phyloP scores from a whole-genome alignment of 2,329 filamentous ascomycete genomes.

The Penicillium sumatraense region DNA sequence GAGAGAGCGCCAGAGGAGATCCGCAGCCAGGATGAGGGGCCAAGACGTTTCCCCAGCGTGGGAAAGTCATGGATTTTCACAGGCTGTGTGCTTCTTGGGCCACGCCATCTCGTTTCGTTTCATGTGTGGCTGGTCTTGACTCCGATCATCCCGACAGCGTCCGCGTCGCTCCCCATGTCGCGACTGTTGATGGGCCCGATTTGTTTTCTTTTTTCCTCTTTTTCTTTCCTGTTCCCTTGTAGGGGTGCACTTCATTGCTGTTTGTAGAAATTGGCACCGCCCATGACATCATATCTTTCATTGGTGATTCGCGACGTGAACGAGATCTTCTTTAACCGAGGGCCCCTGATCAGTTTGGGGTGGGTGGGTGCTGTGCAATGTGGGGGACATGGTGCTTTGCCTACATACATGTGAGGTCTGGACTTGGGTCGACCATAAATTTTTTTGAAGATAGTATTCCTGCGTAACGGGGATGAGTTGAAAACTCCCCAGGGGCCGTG shows the following conservation, averaged over 20 bases:
- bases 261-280: constrained; percentile 8
- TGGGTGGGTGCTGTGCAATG: constrained; percentile 4
- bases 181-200: constrained; percentile 14
- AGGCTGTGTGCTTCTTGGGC: constrained; percentile 9
- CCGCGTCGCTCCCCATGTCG: constrained; percentile 11
- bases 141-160: constrained; percentile 21
- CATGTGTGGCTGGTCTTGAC: constrained; percentile 2
- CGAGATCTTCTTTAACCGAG: constrained; percentile 14
- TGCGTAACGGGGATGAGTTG: background rate
- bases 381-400: constrained; percentile 4
- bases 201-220: constrained; percentile 13
- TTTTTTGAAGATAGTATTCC: background rate
- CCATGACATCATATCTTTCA: constrained; percentile 26
- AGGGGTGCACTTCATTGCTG: constrained; percentile 8
- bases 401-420: constrained; percentile 10
- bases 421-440: background rate
- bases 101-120: constrained; percentile 8
- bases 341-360: constrained; percentile 9
- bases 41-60: constrained; percentile 25
- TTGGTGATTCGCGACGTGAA: constrained; percentile 4
- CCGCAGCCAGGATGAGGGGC: constrained; percentile 33
- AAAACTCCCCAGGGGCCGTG: background rate
- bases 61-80: constrained; percentile 18
- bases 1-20: constrained; percentile 20
- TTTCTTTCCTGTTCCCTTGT: constrained; percentile 7